Base-by-base conservation (phyloP, 2,329 filamentous ascomycete species). In the Coniella lustricola region DNA sequence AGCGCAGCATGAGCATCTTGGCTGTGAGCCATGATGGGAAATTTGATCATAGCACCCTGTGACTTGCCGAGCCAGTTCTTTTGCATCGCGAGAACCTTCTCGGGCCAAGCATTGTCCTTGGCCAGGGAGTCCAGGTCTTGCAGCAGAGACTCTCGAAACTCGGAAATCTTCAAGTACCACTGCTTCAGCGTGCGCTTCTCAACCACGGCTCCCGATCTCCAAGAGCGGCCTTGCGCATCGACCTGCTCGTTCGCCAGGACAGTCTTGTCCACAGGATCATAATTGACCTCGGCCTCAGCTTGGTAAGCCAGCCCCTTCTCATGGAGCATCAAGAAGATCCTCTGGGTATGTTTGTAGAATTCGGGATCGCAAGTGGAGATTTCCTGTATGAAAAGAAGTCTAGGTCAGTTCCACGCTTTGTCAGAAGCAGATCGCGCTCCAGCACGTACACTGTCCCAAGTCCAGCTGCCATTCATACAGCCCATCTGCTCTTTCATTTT, bases 161-260 rank as follows among this genome's bases (percentile, higher is more conserved):
- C 77, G 3, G 88, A 91, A 59, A 93, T 94, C 54, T 82, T 82
- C 55, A 95, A 79, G 63, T 94, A 95, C 90, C 90, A 95, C 65
- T 95, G 90, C 66, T 86, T 88, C 41, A 94, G 71, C 56, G 79
- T 79, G 51, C 80, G 73, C 67, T 90, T 86, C 66, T 93, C 85
- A 16, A 94, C 88, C 62, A 85, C 83, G 43, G 87, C 89, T 9
- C 89, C 89, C 1, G 87, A 93, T 49, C 89, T 79, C 90, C 90
- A 95, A 2, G 89, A 95, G 57, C 74, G 80, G 29, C 90, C 90
- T 60, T 88, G 84, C 43, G 85, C 76, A 62, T 94, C 87, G n/a
- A 95, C 88, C 67, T 95, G 90, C 66, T 95, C 90, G 62, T 95
- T 95, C 10, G 90, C 90, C 51, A 95, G 72, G 14, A 95, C 90